phyloP scores from a whole-genome alignment of 768 basidiomycete species.

The Leccinum ochraceum region DNA sequence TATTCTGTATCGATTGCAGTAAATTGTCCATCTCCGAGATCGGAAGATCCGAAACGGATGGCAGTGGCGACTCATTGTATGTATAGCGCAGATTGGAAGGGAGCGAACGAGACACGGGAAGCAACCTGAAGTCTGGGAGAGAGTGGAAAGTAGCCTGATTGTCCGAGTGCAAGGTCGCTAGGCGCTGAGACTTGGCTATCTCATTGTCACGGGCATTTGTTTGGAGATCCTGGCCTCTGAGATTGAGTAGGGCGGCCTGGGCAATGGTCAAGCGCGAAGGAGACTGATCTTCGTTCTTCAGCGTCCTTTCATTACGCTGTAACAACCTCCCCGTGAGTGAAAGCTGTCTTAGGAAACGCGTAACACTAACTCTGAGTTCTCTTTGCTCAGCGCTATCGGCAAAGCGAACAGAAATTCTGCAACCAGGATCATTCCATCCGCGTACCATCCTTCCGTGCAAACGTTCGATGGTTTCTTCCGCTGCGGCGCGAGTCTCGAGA shows the following conservation, averaged over 20 bases:
- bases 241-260: conserved; percentile 73
- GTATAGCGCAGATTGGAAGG: conserved; percentile 23
- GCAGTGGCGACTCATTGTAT: conserved; percentile 18
- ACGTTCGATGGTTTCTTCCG: conserved; percentile 75
- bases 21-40: conserved; percentile 42
- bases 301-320: conserved; percentile 61
- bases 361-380: conserved; percentile 62
- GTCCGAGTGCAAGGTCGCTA: conserved; percentile 6
- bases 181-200: conserved; percentile 13
- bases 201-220: conserved; percentile 6
- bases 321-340: conserved; percentile 6
- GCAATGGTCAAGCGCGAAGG: conserved; percentile 73
- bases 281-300: conserved; percentile 62
- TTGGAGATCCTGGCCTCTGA: conserved; percentile 63
- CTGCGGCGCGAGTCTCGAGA: conserved; percentile 67
- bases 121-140: background rate
- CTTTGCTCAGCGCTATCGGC: conserved; percentile 78
- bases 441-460: conserved; percentile 80
- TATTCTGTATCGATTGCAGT: conserved; percentile 36
- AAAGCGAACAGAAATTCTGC: conserved; percentile 77
- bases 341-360: background rate
- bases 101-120: conserved; percentile 22
- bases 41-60: conserved; percentile 15
- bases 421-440: conserved; percentile 76
- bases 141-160: conserved; percentile 5